Percentiles rank a stretch among this genome's conserved stretches.
Evolutionary conservation across 768 basidiomycete species (phyloP).

Genomic region (Trichaptum fuscoviolaceum): DNA sequence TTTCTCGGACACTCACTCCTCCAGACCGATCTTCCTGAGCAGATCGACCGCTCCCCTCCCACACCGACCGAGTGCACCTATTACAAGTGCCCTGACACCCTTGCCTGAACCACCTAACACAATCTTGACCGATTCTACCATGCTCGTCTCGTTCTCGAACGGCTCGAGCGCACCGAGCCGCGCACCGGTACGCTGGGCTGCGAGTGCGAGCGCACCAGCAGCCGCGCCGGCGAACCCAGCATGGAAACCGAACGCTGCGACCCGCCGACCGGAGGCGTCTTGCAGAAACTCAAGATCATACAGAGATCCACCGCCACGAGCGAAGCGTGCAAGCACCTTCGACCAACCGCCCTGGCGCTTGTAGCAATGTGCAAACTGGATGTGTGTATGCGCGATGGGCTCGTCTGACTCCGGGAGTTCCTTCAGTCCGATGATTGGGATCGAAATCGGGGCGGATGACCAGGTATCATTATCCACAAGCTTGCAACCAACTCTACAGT

Average conservation of each 20-base stretch:
- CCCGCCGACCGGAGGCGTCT: conserved; percentile 78
- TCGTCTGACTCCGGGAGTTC: conserved; percentile 82
- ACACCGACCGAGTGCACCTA: conserved; percentile 93
- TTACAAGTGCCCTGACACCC: conserved; percentile 82
- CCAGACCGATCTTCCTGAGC: conserved; percentile 92
- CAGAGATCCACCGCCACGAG: conserved; percentile 73
- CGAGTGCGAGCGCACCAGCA: conserved; percentile 86
- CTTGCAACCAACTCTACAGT: conserved; percentile 77
- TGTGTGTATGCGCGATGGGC: conserved; percentile 89
- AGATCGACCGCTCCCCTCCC: conserved; percentile 93
- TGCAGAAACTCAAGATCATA: conserved; percentile 97
- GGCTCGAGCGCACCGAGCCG: conserved; percentile 68
- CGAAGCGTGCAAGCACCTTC: conserved; percentile 78
- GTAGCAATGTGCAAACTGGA: conserved; percentile 98
- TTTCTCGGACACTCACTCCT: conserved; percentile 58
- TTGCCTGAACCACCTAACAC: conserved; percentile 63
- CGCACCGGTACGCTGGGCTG: conserved; percentile 57
- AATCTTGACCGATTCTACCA: conserved; percentile 70
- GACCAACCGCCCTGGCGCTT: conserved; percentile 94
- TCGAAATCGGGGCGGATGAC: conserved; percentile 67
- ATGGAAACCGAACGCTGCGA: conserved; percentile 97
- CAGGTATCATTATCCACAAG: conserved; percentile 86
- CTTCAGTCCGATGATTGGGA: conserved; percentile 92
- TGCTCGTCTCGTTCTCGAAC: conserved; percentile 76
- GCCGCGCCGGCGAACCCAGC: conserved; percentile 92